phyloP scores from a whole-genome alignment of 2,329 filamentous ascomycete genomes.

The Pseudogymnoascus sp. region DNA sequence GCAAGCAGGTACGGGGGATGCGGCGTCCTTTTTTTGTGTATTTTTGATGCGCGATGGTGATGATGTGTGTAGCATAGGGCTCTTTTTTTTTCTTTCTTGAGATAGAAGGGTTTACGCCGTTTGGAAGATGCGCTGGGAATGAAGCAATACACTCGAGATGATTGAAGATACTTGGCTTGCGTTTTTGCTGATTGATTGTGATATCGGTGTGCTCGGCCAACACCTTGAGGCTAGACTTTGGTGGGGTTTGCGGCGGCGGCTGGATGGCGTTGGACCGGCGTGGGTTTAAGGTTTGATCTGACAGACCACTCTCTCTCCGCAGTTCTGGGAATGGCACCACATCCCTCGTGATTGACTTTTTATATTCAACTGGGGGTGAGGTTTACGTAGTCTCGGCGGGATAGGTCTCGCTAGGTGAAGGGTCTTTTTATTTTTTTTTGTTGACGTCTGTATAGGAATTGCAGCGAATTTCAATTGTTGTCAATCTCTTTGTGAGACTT shows the following conservation, averaged over 20 bases:
- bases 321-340: neutral
- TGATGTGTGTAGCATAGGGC: neutral
- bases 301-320: neutral
- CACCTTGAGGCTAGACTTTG: neutral
- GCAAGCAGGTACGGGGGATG: neutral
- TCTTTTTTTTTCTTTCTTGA: slow-evolving; percentile 1
- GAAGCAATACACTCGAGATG: neutral
- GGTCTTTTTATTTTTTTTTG: neutral
- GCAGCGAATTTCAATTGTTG: neutral
- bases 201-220: neutral
- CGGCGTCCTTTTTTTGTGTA: neutral
- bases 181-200: neutral
- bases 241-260: neutral
- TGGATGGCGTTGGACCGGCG: neutral
- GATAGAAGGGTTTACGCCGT: slow-evolving; percentile 3
- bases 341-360: neutral
- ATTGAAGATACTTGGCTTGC: neutral
- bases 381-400: neutral
- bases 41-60: neutral
- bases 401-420: neutral
- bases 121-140: neutral
- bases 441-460: neutral
- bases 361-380: neutral
- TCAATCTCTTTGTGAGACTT: neutral
- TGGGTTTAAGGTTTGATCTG: neutral